These are phyloP conservation scores for Penicillium sp. DNA, from an alignment of 2,329 filamentous ascomycete genomes.

Conservation along the genomic window DNA sequence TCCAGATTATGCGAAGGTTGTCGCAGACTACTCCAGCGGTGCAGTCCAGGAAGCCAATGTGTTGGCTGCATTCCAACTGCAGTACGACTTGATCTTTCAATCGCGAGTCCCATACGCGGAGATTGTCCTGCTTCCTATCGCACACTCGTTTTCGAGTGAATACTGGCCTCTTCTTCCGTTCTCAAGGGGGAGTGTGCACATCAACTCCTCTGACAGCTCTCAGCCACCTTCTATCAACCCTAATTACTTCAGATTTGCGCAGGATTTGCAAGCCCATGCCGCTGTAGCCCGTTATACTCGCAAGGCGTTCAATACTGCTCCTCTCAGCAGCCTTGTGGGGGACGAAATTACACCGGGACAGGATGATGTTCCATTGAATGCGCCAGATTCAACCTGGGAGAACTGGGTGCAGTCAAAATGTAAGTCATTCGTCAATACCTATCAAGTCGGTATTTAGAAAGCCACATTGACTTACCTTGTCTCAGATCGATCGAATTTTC, in stretches of 20 bases:
- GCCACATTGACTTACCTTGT: background rate
- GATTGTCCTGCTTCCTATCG: slow-evolving; percentile 24
- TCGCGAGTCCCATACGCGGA: slow-evolving; percentile 26
- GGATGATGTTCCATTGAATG: slow-evolving; percentile 20
- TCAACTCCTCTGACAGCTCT: slow-evolving; percentile 20
- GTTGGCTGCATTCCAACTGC: slow-evolving; percentile 25
- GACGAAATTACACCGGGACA: slow-evolving; percentile 27
- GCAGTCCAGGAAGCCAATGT: slow-evolving; percentile 25
- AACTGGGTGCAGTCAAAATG: slow-evolving; percentile 28
- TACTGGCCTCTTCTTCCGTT: slow-evolving; percentile 32
- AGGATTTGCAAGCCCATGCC: slow-evolving; percentile 22
- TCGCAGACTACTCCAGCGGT: slow-evolving; percentile 26
- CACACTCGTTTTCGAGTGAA: slow-evolving; percentile 15
- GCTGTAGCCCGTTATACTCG: slow-evolving; percentile 25
- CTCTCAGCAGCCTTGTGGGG: slow-evolving; percentile 22
- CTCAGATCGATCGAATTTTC: slow-evolving; percentile 31
- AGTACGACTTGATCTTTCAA: slow-evolving; percentile 30
- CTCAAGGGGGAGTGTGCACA: slow-evolving; percentile 29
- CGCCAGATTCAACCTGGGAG: slow-evolving; percentile 23
- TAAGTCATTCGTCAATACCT: slow-evolving; percentile 10
- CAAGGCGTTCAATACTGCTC: slow-evolving; percentile 21
- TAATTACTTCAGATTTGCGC: slow-evolving; percentile 30
- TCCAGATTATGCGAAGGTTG: slow-evolving; percentile 23
- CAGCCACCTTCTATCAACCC: slow-evolving; percentile 27
- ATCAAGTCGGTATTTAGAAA: background rate